phyloP scores from a whole-genome alignment of 2,329 filamentous ascomycete species.

The Xylariaceae sp. region DNA sequence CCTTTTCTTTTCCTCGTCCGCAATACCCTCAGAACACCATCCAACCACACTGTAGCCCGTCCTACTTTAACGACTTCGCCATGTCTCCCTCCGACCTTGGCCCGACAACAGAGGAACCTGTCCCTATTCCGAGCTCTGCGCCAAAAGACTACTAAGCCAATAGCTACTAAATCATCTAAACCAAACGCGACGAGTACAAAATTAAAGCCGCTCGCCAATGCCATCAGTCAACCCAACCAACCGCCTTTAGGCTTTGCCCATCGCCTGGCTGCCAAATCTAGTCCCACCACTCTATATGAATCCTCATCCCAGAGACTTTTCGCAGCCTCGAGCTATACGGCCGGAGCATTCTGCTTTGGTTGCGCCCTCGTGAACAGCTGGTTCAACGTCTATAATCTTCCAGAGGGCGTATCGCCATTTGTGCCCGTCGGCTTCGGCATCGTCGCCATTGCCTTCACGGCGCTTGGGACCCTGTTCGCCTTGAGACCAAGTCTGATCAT shows the following conservation, averaged over 20 bases:
- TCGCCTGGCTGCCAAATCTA: no score
- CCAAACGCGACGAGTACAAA: background rate
- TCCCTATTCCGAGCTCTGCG: slow-evolving; percentile 3
- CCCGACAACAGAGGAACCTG: slow-evolving; percentile 12
- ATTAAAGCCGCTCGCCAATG: background rate
- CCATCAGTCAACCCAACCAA: slow-evolving; percentile 4
- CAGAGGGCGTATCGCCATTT: slow-evolving; percentile 51
- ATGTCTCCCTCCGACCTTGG: slow-evolving; percentile 7
- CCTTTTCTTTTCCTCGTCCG: slow-evolving; percentile 25
- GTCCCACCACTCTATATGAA: slow-evolving; percentile 49
- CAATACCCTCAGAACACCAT: slow-evolving; percentile 19
- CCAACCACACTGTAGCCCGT: slow-evolving; percentile 7
- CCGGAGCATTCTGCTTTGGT: slow-evolving; percentile 49
- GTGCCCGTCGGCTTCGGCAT: slow-evolving; percentile 54
- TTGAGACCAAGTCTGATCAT: slow-evolving; percentile 56
- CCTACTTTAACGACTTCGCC: slow-evolving; percentile 4
- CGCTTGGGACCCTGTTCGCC: slow-evolving; percentile 57
- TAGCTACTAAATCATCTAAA: no score
- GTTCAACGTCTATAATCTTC: slow-evolving; percentile 44
- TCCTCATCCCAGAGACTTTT: slow-evolving; percentile 61
- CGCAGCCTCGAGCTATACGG: slow-evolving; percentile 55
- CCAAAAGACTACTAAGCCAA: background rate
- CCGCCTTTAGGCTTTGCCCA: no score
- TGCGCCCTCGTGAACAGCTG: slow-evolving; percentile 51
- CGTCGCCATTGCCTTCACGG: slow-evolving; percentile 56